A percentile compares a stretch with the other conserved stretches of the same genome.
These are phyloP conservation scores for Lichtheimia hyalospora DNA, from an alignment of 371 early-diverging fungal genomes.

Conservation along the genomic window DNA sequence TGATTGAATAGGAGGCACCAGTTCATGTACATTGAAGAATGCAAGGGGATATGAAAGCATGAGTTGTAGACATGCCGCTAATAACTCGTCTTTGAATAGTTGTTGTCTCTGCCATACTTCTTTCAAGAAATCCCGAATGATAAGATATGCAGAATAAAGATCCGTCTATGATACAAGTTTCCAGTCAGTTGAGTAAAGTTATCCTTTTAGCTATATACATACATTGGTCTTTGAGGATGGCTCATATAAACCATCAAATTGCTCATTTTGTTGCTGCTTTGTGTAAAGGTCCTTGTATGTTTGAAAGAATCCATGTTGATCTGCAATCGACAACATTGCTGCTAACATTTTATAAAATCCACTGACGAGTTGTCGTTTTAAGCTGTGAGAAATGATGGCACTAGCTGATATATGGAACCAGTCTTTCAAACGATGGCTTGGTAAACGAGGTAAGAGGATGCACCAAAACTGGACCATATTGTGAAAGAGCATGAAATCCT, in stretches of 20 bases:
- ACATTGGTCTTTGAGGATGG: slow-evolving; percentile 7
- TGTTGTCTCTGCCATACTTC: slow-evolving; percentile 64
- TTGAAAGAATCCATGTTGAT: slow-evolving; percentile 39
- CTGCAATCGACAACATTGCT: slow-evolving; percentile 46
- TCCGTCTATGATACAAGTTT: slow-evolving; percentile 7
- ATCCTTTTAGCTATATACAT: background rate
- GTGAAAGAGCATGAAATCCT: slow-evolving; percentile 70
- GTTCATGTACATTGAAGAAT: slow-evolving; percentile 50
- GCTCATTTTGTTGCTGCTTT: slow-evolving; percentile 7
- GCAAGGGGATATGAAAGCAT: slow-evolving; percentile 64
- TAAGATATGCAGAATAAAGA: slow-evolving; percentile 27
- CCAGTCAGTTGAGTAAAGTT: background rate
- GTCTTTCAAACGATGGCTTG: slow-evolving; percentile 39
- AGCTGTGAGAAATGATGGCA: slow-evolving; percentile 53
- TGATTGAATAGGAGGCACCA: slow-evolving; percentile 57
- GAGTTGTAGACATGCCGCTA: slow-evolving; percentile 67
- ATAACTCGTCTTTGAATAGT: slow-evolving; percentile 77
- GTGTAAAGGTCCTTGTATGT: slow-evolving; percentile 14
- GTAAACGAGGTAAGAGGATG: slow-evolving; percentile 51
- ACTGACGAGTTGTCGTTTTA: slow-evolving; percentile 64
- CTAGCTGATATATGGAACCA: slow-evolving; percentile 65
- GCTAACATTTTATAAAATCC: slow-evolving; percentile 75
- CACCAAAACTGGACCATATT: slow-evolving; percentile 71
- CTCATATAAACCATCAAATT: background rate
- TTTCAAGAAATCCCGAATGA: slow-evolving; percentile 53